Evolutionary conservation across 148 eudicot species (phyloP), one percentile per base, ranked within the genome.

Genomic region (Cornus suecica): DNA sequence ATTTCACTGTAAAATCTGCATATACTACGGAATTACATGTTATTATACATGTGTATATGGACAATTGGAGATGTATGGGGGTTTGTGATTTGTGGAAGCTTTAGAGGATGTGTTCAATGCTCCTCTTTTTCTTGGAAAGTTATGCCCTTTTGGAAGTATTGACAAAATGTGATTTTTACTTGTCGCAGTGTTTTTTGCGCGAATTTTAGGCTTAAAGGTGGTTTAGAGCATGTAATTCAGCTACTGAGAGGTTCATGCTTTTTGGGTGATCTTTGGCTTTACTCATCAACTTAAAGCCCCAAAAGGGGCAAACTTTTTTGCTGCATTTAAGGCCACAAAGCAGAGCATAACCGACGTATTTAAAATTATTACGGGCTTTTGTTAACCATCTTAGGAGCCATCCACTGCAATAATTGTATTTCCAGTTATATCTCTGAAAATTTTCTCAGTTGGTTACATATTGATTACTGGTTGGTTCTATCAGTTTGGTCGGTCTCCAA

Each of bases 211-310:
- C 22, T 65, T 22, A 71, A 78, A 30, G 70, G 26, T n/a, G 30
- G 18, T 28, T 34, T 41, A 61, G 72, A 42, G 72, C 56, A 48
- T 69, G 26, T 48, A 37, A 51, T 69, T n/a, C n/a, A 45, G 22
- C 30, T 58, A 29, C 8, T 64, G 31, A 30, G 65, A 45, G 74
- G 80, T 64, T 78, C 80, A 78, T 68, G 67, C 76, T 27, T 71
- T 78, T 67, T 51, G 65, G 34, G 69, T 65, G 65, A 41, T 71
- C 20, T 64, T 70, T 66, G 16, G 51, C 62, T 18, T 3, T 2
- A 51, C 13, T 23, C 58, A 71, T 16, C 24, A 52, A 28, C 65
- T 45, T 72, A 78, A 54, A 64, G 71, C 56, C 80, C 31, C 31
- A 23, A 52, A 34, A 69, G 31, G 26, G 72, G 60, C 72, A 48